Conservation (phyloP, 352 stramenopile species). For the Phytophthora cajani region DNA sequence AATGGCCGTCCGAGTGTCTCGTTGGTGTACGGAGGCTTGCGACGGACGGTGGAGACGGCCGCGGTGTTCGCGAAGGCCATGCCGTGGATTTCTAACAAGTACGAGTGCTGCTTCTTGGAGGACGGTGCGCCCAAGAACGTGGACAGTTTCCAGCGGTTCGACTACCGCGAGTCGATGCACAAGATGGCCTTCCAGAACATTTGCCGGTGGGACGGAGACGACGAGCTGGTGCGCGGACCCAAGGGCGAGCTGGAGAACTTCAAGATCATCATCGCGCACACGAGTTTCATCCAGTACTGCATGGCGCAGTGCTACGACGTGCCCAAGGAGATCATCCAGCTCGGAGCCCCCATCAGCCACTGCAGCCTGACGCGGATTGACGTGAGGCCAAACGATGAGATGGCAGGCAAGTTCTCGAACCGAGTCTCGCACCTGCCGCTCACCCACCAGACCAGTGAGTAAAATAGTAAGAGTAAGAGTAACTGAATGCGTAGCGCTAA, state of each 20-base stretch:
- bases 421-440: constrained; percentile 73
- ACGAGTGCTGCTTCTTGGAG: constrained; percentile 76
- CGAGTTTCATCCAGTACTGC: constrained; percentile 83
- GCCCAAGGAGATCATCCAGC: constrained; percentile 77
- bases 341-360: constrained; percentile 74
- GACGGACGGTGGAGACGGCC: constrained; percentile 75
- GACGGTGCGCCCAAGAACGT: constrained; percentile 73
- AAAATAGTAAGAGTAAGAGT: constrained; percentile 18
- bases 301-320: constrained; percentile 71
- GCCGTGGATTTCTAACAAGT: constrained; percentile 68
- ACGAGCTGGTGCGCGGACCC: constrained; percentile 26
- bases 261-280: constrained; percentile 79
- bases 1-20: constrained; percentile 42
- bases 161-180: constrained; percentile 82
- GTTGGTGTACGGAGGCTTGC: constrained; percentile 73
- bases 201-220: constrained; percentile 58
- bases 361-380: constrained; percentile 82
- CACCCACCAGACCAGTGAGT: constrained; percentile 80
- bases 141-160: constrained; percentile 55
- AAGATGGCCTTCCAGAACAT: constrained; percentile 78
- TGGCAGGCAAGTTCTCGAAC: constrained; percentile 65
- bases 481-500: constrained; percentile 22
- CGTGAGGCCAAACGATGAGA: constrained; percentile 51
- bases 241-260: constrained; percentile 56
- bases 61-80: constrained; percentile 62